phyloP scores from a whole-genome alignment of 208 protist species.

The Lotmaria passim region DNA sequence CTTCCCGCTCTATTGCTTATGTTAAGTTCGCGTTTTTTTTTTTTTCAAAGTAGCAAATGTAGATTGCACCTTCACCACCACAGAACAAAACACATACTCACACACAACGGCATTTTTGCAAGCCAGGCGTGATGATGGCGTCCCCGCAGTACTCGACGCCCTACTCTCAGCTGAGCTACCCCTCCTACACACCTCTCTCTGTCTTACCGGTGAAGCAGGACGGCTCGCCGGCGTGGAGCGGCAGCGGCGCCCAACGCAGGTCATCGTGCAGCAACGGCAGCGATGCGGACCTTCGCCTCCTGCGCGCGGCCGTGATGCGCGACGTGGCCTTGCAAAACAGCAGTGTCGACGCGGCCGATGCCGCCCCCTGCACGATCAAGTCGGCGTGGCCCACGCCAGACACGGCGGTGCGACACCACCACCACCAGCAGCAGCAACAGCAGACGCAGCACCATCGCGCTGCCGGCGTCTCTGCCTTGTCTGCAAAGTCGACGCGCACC shows the following conservation, averaged over 20 bases:
- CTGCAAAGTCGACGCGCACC: constrained; percentile 12
- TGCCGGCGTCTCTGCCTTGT: neutral
- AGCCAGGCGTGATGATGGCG: constrained; percentile 22
- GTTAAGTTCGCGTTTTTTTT: no score
- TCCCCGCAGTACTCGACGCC: constrained; percentile 42
- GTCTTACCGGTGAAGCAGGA: constrained; percentile 28
- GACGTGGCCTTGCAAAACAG: constrained; percentile 19
- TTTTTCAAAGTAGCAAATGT: no score
- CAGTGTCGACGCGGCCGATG: neutral
- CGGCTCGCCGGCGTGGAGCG: neutral
- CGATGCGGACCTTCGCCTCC: constrained; percentile 12
- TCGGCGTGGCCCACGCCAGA: constrained; percentile 6
- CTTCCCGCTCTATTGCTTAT: no score
- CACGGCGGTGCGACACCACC: neutral
- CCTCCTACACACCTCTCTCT: constrained; percentile 42
- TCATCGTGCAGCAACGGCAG: neutral
- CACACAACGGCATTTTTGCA: no score
- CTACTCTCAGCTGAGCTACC: constrained; percentile 43
- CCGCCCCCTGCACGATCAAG: neutral
- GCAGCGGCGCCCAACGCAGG: neutral
- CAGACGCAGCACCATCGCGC: neutral
- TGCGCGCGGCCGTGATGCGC: constrained; percentile 13
- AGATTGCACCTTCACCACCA: no score
- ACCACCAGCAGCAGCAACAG: no score
- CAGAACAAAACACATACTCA: no score